phyloP scores from a whole-genome alignment of 495 filamentous ascomycete genomes.

The Letharia columbiana region DNA sequence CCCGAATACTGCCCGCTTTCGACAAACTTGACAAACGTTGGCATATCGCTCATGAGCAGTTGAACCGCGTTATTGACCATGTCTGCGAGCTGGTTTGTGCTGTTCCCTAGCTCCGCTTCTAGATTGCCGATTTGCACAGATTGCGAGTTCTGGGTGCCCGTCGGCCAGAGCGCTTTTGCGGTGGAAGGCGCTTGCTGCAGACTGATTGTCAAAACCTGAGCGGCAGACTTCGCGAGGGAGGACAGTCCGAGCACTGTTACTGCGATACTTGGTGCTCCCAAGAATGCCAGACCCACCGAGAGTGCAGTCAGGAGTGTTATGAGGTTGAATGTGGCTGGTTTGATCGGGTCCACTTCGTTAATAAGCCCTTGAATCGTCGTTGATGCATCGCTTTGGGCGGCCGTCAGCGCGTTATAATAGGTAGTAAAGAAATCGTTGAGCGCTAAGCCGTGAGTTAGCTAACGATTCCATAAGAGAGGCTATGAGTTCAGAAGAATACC shows the following conservation, averaged over 20 bases:
- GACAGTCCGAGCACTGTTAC: conserved; percentile 7
- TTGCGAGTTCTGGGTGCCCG: conserved; percentile 19
- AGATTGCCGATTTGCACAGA: conserved; percentile 14
- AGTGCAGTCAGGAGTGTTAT: conserved; percentile 15
- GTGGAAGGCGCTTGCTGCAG: conserved; percentile 20
- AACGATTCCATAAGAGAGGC: not conserved
- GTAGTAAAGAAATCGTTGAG: conserved; percentile 23
- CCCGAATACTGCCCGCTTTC: conserved; percentile 20
- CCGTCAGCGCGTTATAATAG: conserved; percentile 16
- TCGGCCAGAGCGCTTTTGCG: conserved; percentile 21
- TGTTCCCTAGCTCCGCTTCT: conserved; percentile 12
- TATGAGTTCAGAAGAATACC: conserved; percentile 8
- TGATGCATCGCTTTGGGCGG: conserved; percentile 5
- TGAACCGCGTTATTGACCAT: conserved; percentile 16
- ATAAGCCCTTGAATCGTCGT: conserved; percentile 17
- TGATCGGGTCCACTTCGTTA: conserved; percentile 14
- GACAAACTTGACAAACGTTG: conserved; percentile 18
- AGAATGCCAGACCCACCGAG: conserved; percentile 18
- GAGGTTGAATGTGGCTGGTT: not conserved
- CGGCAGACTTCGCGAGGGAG: not conserved
- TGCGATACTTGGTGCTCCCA: conserved; percentile 21
- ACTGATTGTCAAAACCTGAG: conserved; percentile 18
- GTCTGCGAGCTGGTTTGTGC: conserved; percentile 2
- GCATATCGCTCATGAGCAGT: conserved; percentile 20
- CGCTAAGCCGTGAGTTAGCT: conserved; percentile 7